Evolutionary conservation across 1,284 basidiomycete species (phyloP).

Genomic region (Neotropicomus parvogracilis): DNA sequence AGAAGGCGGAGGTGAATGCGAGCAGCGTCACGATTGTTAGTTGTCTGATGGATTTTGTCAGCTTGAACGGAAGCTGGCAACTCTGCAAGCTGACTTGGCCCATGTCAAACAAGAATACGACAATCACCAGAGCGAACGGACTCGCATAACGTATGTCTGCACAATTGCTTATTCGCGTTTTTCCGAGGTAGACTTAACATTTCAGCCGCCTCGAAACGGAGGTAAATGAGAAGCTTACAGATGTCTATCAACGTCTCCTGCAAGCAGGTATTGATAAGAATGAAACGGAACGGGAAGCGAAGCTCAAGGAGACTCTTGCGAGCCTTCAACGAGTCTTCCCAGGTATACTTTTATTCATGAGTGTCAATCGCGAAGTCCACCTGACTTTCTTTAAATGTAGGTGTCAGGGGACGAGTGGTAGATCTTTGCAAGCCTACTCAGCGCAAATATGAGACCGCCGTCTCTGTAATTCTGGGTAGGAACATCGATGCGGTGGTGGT

Average conservation of each 20-base stretch:
- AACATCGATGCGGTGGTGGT: conserved; percentile 97
- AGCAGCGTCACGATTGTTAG: neutral
- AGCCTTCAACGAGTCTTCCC: conserved; percentile 87
- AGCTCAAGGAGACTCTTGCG: conserved; percentile 81
- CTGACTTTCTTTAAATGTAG: conserved; percentile 33
- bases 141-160: conserved; percentile 59
- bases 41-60: conserved; percentile 29
- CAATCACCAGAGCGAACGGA: conserved; percentile 71
- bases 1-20: conserved; percentile 54
- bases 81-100: conserved; percentile 52
- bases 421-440: conserved; percentile 93
- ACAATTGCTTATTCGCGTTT: neutral
- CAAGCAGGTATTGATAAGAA: conserved; percentile 84
- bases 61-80: conserved; percentile 58
- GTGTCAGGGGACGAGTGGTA: conserved; percentile 86
- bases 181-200: neutral
- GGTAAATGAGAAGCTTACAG: conserved; percentile 86
- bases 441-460: conserved; percentile 89
- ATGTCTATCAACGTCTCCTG: conserved; percentile 79
- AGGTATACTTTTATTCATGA: conserved; percentile 40
- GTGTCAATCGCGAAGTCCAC: neutral
- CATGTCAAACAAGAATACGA: conserved; percentile 69
- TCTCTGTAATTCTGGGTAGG: conserved; percentile 92
- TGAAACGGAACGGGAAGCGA: conserved; percentile 82
- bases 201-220: conserved; percentile 84